Percentiles rank a stretch among this genome's conserved stretches.
Conservation (phyloP, 1,139 yeast genomes). For the Debaryomyces sp. region DNA sequence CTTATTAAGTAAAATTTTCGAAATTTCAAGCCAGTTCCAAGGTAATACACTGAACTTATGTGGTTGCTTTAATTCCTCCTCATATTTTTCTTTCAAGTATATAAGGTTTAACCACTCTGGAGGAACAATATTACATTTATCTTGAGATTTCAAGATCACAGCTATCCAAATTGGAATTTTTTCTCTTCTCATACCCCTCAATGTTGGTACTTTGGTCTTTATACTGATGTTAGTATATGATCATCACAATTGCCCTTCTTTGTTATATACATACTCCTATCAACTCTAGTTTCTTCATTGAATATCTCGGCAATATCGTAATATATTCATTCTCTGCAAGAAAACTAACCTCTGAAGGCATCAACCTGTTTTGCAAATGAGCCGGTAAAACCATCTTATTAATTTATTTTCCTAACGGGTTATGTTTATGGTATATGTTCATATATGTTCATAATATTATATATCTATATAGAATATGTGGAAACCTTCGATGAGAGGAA, state of each 20-base stretch:
- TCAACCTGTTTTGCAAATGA: conserved; percentile 56
- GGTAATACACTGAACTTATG: conserved; percentile 74
- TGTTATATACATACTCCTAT: conserved; percentile 53
- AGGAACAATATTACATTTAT: conserved; percentile 80
- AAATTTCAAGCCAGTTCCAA: conserved; percentile 83
- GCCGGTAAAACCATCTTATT: conserved; percentile 65
- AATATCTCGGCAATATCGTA: conserved; percentile 74
- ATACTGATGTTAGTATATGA: conserved; percentile 17
- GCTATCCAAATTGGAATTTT: conserved; percentile 90
- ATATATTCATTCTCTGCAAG: conserved; percentile 80
- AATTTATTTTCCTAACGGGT: not conserved
- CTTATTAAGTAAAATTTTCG: conserved; percentile 63
- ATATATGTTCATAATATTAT: not conserved
- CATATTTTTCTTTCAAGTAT: conserved; percentile 60
- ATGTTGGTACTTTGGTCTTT: conserved; percentile 49
- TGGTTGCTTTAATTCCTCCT: conserved; percentile 63
- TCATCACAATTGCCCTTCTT: conserved; percentile 10
- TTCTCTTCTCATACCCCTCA: conserved; percentile 70
- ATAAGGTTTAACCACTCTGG: conserved; percentile 82
- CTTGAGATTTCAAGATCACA: conserved; percentile 76
- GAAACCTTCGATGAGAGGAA: not conserved
- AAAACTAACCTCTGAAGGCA: conserved; percentile 80
- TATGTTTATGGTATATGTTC: not conserved
- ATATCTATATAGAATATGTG: not conserved
- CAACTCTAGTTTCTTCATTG: conserved; percentile 62